Conservation (phyloP, 495 filamentous ascomycete genomes). For the Bacidia rubella region DNA sequence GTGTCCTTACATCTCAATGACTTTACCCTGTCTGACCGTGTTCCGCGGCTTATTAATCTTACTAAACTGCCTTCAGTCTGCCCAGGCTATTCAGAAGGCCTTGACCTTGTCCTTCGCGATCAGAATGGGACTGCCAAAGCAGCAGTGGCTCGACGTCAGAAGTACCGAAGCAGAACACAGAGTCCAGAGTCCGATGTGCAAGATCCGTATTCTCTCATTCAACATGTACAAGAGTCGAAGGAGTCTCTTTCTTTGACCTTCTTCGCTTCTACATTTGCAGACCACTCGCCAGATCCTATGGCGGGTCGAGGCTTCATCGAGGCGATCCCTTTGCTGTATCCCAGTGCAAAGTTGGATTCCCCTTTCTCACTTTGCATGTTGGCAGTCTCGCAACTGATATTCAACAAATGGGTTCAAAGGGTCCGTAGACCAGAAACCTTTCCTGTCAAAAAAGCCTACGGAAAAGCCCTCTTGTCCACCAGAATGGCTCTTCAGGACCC, state of each 20-base stretch:
- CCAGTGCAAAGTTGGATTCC: not conserved
- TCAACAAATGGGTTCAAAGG: slow-evolving; percentile 8
- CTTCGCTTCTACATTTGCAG: slow-evolving; percentile 11
- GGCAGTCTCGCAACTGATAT: slow-evolving; percentile 5
- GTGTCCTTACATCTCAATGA: not conserved
- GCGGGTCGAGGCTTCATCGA: slow-evolving; percentile 13
- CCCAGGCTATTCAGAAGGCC: slow-evolving; percentile 12
- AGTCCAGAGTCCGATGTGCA: not conserved
- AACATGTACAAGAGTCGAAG: slow-evolving; percentile 5
- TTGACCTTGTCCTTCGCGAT: slow-evolving; percentile 14
- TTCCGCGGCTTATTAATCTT: not conserved
- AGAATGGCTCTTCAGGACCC: slow-evolving; percentile 39
- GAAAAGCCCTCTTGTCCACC: slow-evolving; percentile 37
- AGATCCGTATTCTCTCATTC: not conserved
- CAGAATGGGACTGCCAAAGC: slow-evolving; percentile 13
- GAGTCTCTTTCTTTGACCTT: slow-evolving; percentile 10
- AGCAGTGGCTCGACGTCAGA: slow-evolving; percentile 9
- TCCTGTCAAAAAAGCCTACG: slow-evolving; percentile 21
- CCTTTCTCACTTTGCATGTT: slow-evolving; percentile 5
- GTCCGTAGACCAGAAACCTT: not conserved
- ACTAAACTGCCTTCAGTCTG: not conserved
- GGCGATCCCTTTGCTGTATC: slow-evolving; percentile 10
- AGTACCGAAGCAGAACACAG: not conserved
- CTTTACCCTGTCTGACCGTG: not conserved
- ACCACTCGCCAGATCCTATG: slow-evolving; percentile 7